Conservation (phyloP, 2,329 filamentous ascomycete genomes). For the Stagonosporopsis cucurbitacearum region DNA sequence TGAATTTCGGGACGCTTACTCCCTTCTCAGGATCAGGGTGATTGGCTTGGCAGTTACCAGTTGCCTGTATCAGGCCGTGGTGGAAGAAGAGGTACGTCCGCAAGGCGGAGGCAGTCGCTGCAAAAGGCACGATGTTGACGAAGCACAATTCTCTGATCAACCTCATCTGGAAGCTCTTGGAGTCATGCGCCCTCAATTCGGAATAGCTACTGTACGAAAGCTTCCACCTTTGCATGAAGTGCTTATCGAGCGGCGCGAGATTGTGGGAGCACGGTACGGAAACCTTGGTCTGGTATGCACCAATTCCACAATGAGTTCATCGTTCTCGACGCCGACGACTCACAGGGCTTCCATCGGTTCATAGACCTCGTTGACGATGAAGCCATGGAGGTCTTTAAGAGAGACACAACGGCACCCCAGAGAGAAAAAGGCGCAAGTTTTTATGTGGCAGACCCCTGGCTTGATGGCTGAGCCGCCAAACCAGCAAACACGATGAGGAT, state of each 20-base stretch:
- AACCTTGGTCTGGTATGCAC: conserved; percentile 62
- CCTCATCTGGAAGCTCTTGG: conserved; percentile 93
- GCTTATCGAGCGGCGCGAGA: conserved; percentile 59
- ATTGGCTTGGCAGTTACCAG: too few species aligned
- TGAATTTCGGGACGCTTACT: too few species aligned
- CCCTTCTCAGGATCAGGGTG: neutral
- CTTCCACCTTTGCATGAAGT: conserved; percentile 90
- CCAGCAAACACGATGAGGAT: conserved; percentile 49
- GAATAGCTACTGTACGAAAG: too few species aligned
- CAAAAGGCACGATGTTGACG: too few species aligned
- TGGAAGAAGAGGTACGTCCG: conserved; percentile 51
- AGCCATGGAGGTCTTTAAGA: conserved; percentile 88
- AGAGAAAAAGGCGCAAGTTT: conserved; percentile 73
- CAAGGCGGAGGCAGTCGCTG: conserved; percentile 3
- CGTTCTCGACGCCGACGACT: conserved; percentile 23
- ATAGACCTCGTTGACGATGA: conserved; percentile 99
- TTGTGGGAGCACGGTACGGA: neutral
- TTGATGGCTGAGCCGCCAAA: too few species aligned
- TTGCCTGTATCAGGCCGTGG: conserved; percentile 57
- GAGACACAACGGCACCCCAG: conserved; percentile 73
- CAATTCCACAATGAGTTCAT: neutral
- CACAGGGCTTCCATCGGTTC: conserved; percentile 95
- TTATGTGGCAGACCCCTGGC: conserved; percentile 75
- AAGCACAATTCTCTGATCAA: conserved; percentile 52
- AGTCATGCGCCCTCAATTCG: conserved; percentile 82